Conservation (phyloP, 345 rosid genomes). For the Eucalyptus brandiana region DNA sequence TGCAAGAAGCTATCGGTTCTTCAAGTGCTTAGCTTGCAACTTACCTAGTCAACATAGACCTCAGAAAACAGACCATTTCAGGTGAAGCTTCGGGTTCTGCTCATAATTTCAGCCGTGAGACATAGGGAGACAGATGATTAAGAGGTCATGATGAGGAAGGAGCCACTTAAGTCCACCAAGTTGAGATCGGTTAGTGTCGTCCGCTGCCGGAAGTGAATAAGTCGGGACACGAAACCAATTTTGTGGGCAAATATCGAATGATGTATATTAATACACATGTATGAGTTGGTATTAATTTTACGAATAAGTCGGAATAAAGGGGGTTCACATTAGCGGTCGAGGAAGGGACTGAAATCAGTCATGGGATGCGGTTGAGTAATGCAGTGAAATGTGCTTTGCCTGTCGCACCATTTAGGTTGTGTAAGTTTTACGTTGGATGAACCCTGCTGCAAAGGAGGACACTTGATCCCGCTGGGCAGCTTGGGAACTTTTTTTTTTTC, state of each 20-base stretch:
- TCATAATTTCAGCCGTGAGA: neutral
- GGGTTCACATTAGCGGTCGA: neutral
- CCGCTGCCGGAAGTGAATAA: neutral
- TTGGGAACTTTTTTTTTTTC: neutral
- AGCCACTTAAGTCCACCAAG: neutral
- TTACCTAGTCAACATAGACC: neutral
- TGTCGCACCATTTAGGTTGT: neutral
- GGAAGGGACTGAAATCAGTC: neutral
- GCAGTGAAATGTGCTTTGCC: neutral
- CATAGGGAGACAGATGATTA: neutral
- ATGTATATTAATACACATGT: neutral
- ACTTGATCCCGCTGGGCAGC: neutral
- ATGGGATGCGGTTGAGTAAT: neutral
- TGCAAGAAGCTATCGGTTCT: neutral
- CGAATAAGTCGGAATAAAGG: neutral
- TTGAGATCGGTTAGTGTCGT: neutral
- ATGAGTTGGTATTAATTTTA: neutral
- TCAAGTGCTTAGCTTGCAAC: neutral
- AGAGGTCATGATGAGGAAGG: neutral
- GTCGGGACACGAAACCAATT: neutral
- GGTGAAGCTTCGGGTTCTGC: neutral
- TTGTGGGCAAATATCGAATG: neutral
- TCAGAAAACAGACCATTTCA: neutral
- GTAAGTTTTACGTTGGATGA: neutral
- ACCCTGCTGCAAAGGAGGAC: neutral